Percentiles rank a stretch among this genome's conserved stretches.
These are phyloP conservation scores for Neocucurbitaria cava DNA, from an alignment of 2,329 filamentous ascomycete species.

Conservation along the genomic window DNA sequence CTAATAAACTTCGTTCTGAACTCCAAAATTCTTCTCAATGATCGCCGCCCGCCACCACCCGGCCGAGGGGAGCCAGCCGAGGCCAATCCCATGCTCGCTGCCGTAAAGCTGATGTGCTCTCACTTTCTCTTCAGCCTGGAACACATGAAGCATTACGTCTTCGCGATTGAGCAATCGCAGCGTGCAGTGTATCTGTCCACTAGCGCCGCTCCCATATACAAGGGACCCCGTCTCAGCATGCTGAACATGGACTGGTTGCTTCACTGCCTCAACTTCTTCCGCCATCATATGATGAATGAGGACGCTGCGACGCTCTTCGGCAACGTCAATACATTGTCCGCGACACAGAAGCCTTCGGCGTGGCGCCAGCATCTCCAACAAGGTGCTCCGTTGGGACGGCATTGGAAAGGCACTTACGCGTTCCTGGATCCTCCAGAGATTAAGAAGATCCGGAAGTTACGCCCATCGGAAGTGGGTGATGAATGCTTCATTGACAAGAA, in stretches of 20 bases:
- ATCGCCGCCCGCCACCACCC: conserved; percentile 27
- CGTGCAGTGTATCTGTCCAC: conserved; percentile 51
- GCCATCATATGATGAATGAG: conserved; percentile 54
- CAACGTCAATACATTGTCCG: conserved; percentile 46
- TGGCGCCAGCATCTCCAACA: conserved; percentile 50
- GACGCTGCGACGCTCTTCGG: conserved; percentile 48
- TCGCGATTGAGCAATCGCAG: conserved; percentile 56
- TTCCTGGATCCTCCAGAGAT: conserved; percentile 43
- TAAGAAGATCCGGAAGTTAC: conserved; percentile 18
- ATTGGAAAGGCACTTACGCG: conserved; percentile 61
- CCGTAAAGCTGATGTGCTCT: conserved; percentile 42
- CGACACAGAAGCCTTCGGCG: conserved; percentile 50
- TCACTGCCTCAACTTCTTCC: conserved; percentile 62
- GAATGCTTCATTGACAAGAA: conserved; percentile 40
- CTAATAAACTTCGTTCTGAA: conserved; percentile 41
- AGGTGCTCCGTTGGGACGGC: conserved; percentile 47
- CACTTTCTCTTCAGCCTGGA: conserved; percentile 38
- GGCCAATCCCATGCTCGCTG: conserved; percentile 28
- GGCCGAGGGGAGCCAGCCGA: conserved; percentile 4
- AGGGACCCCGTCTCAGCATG: conserved; percentile 41
- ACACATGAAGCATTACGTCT: conserved; percentile 27
- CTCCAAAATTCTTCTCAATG: conserved; percentile 34
- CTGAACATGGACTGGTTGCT: conserved; percentile 57
- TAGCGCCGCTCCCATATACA: conserved; percentile 49
- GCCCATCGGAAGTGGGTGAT: conserved; percentile 27